These are phyloP conservation scores for Cryoendolithus antarcticus DNA, from an alignment of 2,329 filamentous ascomycete species.

Conservation along the genomic window DNA sequence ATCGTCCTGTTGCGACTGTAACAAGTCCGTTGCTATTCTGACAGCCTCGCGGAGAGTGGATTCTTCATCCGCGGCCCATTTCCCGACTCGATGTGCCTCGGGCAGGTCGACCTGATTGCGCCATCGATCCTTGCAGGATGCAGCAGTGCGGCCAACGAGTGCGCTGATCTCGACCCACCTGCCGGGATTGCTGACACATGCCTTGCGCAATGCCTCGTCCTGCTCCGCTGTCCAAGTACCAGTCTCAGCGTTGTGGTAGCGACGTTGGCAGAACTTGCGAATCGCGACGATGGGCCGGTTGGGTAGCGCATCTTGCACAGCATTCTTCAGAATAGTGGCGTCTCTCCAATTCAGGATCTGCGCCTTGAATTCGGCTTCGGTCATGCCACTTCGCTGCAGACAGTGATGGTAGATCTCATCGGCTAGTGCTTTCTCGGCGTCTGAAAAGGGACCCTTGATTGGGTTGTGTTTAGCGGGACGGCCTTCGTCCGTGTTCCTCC, in stretches of 20 bases:
- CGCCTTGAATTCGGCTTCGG: slow-evolving; percentile 11
- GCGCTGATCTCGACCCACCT: slow-evolving; percentile 52
- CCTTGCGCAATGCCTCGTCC: slow-evolving; percentile 39
- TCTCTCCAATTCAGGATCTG: slow-evolving; percentile 18
- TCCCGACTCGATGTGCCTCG: slow-evolving; percentile 38
- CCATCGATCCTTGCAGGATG: slow-evolving; percentile 59
- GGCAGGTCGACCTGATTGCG: slow-evolving; percentile 54
- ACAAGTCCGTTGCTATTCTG: slow-evolving; percentile 10
- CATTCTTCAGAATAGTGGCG: slow-evolving; percentile 18
- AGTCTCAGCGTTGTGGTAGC: slow-evolving; percentile 52
- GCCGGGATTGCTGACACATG: slow-evolving; percentile 37
- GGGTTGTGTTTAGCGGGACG: too few species aligned
- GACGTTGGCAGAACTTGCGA: slow-evolving; percentile 40
- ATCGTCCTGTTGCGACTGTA: too few species aligned
- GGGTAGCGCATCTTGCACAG: slow-evolving; percentile 18
- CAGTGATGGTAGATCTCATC: slow-evolving; percentile 16
- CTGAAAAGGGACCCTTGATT: slow-evolving; percentile 6
- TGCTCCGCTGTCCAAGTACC: slow-evolving; percentile 48
- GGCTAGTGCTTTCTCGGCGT: slow-evolving; percentile 14
- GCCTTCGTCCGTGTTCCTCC: too few species aligned
- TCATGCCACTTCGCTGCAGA: slow-evolving; percentile 8
- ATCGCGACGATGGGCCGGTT: slow-evolving; percentile 23
- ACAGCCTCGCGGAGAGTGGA: slow-evolving; percentile 33
- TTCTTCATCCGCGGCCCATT: slow-evolving; percentile 53
- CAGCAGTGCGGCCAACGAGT: slow-evolving; percentile 50